A percentile compares a stretch with the other conserved stretches of the same genome.
phyloP scores from a whole-genome alignment of 2,329 filamentous ascomycete species.

The Dothiorella sarmentorum region DNA sequence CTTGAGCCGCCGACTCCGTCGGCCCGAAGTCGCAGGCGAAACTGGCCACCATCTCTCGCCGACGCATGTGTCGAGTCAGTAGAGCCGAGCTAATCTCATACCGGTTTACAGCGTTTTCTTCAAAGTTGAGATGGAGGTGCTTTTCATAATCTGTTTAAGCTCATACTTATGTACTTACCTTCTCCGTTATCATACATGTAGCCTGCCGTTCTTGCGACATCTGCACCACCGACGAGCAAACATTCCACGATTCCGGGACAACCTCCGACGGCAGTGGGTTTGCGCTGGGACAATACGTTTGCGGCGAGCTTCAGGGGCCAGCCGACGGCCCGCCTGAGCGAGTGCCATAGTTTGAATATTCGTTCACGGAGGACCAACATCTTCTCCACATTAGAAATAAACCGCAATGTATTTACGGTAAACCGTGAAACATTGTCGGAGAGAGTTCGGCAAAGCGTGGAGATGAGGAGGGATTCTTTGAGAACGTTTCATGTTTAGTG shows the following conservation, averaged over 20 bases:
- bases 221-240: neutral
- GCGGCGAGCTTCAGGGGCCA: neutral
- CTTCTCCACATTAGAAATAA: neutral
- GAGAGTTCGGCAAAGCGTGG: neutral
- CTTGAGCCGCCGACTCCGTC: neutral
- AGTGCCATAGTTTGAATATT: neutral
- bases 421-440: neutral
- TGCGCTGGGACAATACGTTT: neutral
- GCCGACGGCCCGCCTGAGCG: conserved; percentile 4
- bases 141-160: neutral
- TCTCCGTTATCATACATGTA: too few relatives aligned
- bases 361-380: neutral
- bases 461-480: neutral
- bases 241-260: neutral
- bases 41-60: neutral
- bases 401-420: neutral
- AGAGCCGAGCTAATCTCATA: neutral
- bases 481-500: neutral
- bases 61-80: neutral
- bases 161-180: neutral
- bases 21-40: neutral
- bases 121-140: neutral
- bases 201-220: too few relatives aligned
- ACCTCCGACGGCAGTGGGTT: neutral
- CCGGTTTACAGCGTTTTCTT: neutral